These are phyloP conservation scores for Fusarium chuoi DNA, from an alignment of 2,329 filamentous ascomycete species.

Conservation along the genomic window DNA sequence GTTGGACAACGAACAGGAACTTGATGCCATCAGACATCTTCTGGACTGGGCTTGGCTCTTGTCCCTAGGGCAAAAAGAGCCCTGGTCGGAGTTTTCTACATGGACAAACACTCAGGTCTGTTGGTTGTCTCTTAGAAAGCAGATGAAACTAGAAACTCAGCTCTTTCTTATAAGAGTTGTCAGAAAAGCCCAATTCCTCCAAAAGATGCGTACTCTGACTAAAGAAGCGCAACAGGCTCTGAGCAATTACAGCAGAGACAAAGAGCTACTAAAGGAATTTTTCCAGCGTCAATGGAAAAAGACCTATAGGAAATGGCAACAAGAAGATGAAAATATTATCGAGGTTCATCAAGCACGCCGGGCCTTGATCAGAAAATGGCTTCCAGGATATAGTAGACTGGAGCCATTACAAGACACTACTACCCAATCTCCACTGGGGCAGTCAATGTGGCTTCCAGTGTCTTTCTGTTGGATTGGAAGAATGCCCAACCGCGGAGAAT, in stretches of 20 bases:
- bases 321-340: rapidly evolving
- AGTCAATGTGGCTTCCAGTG: background rate
- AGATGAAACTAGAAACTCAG: background rate
- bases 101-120: background rate
- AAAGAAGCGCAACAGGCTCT: rapidly evolving
- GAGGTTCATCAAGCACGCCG: rapidly evolving
- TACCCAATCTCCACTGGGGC: rapidly evolving
- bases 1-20: rapidly evolving
- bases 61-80: rapidly evolving
- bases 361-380: rapidly evolving
- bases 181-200: background rate
- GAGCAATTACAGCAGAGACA: rapidly evolving
- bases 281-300: background rate
- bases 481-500: rapidly evolving
- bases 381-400: background rate
- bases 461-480: background rate
- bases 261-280: rapidly evolving
- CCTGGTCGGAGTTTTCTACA: background rate
- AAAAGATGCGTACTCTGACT: rapidly evolving
- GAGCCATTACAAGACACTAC: rapidly evolving
- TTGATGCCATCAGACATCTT: background rate
- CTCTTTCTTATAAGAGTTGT: background rate
- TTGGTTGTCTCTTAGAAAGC: background rate
- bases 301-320: rapidly evolving
- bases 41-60: conserved; percentile 1